These are phyloP conservation scores for Claviceps quebecensis DNA, from an alignment of 2,329 filamentous ascomycete species.

Conservation along the genomic window DNA sequence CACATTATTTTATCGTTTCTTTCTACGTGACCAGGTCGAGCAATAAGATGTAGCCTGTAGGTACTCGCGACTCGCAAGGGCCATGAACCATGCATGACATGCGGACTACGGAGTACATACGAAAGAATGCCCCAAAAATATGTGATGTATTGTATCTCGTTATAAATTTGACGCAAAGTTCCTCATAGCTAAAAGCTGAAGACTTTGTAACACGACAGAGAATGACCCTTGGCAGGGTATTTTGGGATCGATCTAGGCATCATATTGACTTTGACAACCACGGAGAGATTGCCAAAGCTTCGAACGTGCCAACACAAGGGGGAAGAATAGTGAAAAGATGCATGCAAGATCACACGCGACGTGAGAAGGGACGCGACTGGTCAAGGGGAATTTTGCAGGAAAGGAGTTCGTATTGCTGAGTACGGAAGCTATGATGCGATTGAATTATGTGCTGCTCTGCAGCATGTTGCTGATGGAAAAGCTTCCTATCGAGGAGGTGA, in stretches of 20 bases:
- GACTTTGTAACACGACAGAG: slow-evolving; percentile 89
- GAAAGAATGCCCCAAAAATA: background rate
- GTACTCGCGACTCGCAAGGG: too few species aligned
- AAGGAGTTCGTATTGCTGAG: background rate
- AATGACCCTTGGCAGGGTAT: slow-evolving; percentile 77
- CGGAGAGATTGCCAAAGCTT: slow-evolving; percentile 65
- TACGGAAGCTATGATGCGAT: background rate
- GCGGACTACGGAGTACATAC: background rate
- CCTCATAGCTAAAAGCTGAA: slow-evolving; percentile 57
- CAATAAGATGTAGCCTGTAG: too few species aligned
- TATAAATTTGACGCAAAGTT: slow-evolving; percentile 70
- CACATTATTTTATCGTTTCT: background rate
- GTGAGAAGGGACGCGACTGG: background rate
- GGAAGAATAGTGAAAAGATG: background rate
- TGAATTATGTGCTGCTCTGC: too few species aligned
- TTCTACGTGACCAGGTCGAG: background rate
- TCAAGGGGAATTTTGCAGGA: background rate
- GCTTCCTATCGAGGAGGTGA: background rate
- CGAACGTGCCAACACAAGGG: slow-evolving; percentile 57
- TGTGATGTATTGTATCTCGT: slow-evolving; percentile 68
- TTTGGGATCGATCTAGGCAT: slow-evolving; percentile 64
- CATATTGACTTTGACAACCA: slow-evolving; percentile 81
- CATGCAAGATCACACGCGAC: background rate
- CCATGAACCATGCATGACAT: background rate
- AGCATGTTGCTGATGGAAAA: background rate